Evolutionary conservation across 495 filamentous ascomycete genomes (phyloP).

Genomic region (Hypoxylon fuscum): DNA sequence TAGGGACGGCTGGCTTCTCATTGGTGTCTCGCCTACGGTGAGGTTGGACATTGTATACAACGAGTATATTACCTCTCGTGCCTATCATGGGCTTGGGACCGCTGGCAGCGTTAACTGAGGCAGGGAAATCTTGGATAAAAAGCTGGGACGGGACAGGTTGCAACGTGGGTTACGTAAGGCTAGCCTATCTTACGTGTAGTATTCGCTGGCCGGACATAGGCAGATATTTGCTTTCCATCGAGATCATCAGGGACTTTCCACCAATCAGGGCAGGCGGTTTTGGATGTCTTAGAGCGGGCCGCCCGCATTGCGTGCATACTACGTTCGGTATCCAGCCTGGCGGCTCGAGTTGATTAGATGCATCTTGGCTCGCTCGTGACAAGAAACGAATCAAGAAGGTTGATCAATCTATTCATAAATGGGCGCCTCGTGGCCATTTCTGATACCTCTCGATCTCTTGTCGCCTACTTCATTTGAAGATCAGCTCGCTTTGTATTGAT

Average conservation of each 20-base stretch:
- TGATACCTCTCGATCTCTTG: slow-evolving; percentile 1
- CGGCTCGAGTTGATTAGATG: slow-evolving; percentile 25
- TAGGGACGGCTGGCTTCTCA: neutral
- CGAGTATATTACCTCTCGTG: slow-evolving; percentile 3
- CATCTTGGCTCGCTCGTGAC: slow-evolving; percentile 16
- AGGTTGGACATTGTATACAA: slow-evolving; percentile 6
- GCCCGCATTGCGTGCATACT: slow-evolving; percentile 34
- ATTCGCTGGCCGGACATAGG: slow-evolving; percentile 10
- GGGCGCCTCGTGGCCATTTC: slow-evolving; percentile 15
- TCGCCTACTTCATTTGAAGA: neutral
- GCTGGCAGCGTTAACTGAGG: slow-evolving; percentile 13
- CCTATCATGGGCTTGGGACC: too few species aligned
- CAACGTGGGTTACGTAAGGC: neutral
- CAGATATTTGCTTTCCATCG: slow-evolving; percentile 18
- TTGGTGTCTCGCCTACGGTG: slow-evolving; percentile 29
- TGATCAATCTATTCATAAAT: slow-evolving; percentile 20
- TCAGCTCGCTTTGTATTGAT: neutral
- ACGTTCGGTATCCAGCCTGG: slow-evolving; percentile 24
- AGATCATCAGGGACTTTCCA: neutral
- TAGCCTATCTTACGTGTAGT: neutral
- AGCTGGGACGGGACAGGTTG: slow-evolving; percentile 1
- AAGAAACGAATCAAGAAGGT: slow-evolving; percentile 23
- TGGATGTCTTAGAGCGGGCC: slow-evolving; percentile 22
- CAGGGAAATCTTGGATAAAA: slow-evolving; percentile 13
- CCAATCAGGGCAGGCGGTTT: slow-evolving; percentile 15